Conservation (phyloP, 225 moss, liverwort and hornwort genomes). For the Marchantia paleacea region DNA sequence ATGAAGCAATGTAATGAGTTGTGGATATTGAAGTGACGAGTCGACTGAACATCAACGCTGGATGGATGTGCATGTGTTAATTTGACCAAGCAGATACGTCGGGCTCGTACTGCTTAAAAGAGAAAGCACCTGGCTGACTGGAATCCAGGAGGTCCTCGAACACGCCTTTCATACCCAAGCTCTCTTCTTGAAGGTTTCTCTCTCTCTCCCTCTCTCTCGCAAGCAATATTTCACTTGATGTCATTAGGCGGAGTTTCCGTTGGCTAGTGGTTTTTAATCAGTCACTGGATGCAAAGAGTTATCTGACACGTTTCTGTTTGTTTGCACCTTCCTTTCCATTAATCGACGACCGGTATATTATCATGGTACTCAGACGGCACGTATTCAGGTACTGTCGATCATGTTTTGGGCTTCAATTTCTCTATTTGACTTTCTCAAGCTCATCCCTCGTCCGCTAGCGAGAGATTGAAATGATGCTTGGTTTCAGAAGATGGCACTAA, state of each 20-base stretch:
- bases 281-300: background rate
- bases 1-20: too few relatives aligned
- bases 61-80: background rate
- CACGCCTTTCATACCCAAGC: slow-evolving; percentile 25
- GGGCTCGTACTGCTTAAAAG: slow-evolving; percentile 40
- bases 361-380: slow-evolving; percentile 2
- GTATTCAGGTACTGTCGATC: slow-evolving; percentile 8
- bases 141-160: slow-evolving; percentile 26
- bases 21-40: background rate
- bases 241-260: too few relatives aligned
- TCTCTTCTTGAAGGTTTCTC: slow-evolving; percentile 34
- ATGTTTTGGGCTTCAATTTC: background rate
- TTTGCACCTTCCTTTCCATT: too few relatives aligned
- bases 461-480: too few relatives aligned
- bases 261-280: too few relatives aligned
- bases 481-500: too few relatives aligned
- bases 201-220: background rate
- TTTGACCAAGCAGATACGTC: slow-evolving; percentile 38
- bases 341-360: background rate
- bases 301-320: background rate
- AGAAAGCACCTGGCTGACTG: slow-evolving; percentile 40
- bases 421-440: background rate
- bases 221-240: too few relatives aligned
- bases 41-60: background rate
- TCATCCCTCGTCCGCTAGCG: too few relatives aligned